These are phyloP conservation scores for Rhododendron henanense DNA, from an alignment of 148 eudicot species.

Conservation along the genomic window DNA sequence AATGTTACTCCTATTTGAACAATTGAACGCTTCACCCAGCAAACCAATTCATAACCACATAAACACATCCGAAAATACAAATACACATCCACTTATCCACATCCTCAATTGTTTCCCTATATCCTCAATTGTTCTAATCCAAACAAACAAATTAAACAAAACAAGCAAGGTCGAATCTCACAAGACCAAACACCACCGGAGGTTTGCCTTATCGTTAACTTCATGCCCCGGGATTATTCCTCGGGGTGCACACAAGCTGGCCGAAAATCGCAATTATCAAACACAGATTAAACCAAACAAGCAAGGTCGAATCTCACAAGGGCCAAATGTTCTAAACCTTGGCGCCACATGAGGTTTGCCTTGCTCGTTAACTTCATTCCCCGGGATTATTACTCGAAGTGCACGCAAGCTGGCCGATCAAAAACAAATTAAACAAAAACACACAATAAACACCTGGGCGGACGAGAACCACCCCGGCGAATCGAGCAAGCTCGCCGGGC, in stretches of 20 bases:
- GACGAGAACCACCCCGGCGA: slow-evolving; percentile 58
- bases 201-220: neutral
- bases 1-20: neutral
- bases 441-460: slow-evolving; percentile 16
- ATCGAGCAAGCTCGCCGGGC: slow-evolving; percentile 66
- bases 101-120: neutral
- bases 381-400: neutral
- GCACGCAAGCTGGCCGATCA: neutral
- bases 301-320: neutral
- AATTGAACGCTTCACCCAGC: neutral
- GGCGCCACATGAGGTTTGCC: neutral
- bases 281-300: no score
- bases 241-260: neutral
- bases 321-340: neutral
- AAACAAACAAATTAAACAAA: neutral
- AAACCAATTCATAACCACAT: neutral
- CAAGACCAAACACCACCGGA: neutral
- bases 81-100: neutral
- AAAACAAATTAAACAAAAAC: neutral
- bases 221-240: neutral
- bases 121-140: neutral
- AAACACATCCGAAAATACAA: neutral
- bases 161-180: neutral
- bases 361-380: no score
- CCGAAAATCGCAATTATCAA: no score